Evolutionary conservation across 1,139 yeast genomes (phyloP).

Genomic region (Sugiyamaella xylanicola): DNA sequence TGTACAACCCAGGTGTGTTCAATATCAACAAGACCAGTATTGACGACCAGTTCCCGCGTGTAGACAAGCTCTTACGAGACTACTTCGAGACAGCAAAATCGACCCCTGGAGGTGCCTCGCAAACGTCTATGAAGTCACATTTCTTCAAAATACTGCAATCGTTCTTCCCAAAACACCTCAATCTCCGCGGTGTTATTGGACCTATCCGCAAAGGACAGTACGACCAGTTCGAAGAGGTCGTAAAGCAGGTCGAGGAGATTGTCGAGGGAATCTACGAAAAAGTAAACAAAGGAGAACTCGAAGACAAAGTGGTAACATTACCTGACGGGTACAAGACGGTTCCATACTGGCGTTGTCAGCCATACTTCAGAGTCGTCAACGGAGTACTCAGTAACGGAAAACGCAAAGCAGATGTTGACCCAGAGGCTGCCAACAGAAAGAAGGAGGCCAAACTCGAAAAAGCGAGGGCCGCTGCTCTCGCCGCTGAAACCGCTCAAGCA

Average conservation of each 20-base stretch:
- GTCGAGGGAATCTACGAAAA: constrained; percentile 57
- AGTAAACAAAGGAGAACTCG: constrained; percentile 46
- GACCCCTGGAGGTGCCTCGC: constrained; percentile 72
- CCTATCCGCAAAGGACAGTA: constrained; percentile 48
- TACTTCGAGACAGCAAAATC: constrained; percentile 80
- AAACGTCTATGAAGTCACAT: constrained; percentile 87
- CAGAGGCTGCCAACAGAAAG: constrained; percentile 5
- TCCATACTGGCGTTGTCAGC: constrained; percentile 98
- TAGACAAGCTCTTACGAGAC: constrained; percentile 79
- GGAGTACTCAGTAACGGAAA: constrained; percentile 32
- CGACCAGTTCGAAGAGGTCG: constrained; percentile 69
- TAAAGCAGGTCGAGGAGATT: constrained; percentile 62
- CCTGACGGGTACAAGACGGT: constrained; percentile 79
- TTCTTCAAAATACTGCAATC: constrained; percentile 83
- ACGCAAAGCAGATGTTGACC: constrained; percentile 22
- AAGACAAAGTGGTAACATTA: constrained; percentile 42
- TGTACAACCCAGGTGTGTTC: constrained; percentile 92
- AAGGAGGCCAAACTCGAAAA: constrained; percentile 12
- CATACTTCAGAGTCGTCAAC: constrained; percentile 65
- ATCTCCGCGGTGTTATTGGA: constrained; percentile 75
- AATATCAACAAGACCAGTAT: constrained; percentile 44
- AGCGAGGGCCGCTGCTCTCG: neutral
- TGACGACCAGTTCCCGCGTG: constrained; percentile 79
- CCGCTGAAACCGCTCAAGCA: no score
- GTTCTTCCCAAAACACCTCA: constrained; percentile 72